Conservation (phyloP, 1,284 basidiomycete genomes). For the Trichosporon faecale region DNA sequence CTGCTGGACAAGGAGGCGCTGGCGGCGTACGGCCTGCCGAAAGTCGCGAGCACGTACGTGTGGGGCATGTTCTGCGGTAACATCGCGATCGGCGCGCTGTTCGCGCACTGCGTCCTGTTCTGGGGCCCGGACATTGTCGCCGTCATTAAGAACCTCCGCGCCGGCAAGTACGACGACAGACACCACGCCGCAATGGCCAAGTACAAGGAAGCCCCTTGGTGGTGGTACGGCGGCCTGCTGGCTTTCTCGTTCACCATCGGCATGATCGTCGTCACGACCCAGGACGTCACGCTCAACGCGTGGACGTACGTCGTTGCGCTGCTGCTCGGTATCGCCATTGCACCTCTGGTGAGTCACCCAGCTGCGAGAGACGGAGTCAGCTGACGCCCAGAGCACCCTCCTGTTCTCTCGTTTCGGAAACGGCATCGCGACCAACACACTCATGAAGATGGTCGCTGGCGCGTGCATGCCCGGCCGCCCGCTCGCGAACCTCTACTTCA, state of each 20-base stretch:
- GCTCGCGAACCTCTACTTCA: slow-evolving; percentile 33
- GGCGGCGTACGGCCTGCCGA: slow-evolving; percentile 33
- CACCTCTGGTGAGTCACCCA: slow-evolving; percentile 28
- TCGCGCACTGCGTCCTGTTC: slow-evolving; percentile 57
- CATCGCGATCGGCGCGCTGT: slow-evolving; percentile 60
- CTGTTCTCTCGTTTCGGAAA: slow-evolving; percentile 30
- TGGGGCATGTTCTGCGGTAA: slow-evolving; percentile 57
- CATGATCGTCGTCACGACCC: slow-evolving; percentile 28
- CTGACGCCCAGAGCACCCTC: slow-evolving; percentile 20
- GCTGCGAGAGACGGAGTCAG: not conserved
- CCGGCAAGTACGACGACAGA: slow-evolving; percentile 58
- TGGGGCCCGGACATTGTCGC: slow-evolving; percentile 41
- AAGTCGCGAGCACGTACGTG: slow-evolving; percentile 55
- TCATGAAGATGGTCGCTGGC: slow-evolving; percentile 33
- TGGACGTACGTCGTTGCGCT: slow-evolving; percentile 30
- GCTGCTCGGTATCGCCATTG: slow-evolving; percentile 24
- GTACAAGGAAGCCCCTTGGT: slow-evolving; percentile 40
- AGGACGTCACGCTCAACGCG: slow-evolving; percentile 28
- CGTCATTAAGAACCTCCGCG: slow-evolving; percentile 57
- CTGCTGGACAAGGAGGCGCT: slow-evolving; percentile 31
- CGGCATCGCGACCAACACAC: slow-evolving; percentile 30
- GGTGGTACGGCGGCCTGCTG: slow-evolving; percentile 36
- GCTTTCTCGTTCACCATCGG: slow-evolving; percentile 27
- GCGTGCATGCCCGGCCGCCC: slow-evolving; percentile 29
- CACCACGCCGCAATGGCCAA: slow-evolving; percentile 54